These are phyloP conservation scores for Tothia fuscella DNA, from an alignment of 2,329 filamentous ascomycete species.

Conservation along the genomic window DNA sequence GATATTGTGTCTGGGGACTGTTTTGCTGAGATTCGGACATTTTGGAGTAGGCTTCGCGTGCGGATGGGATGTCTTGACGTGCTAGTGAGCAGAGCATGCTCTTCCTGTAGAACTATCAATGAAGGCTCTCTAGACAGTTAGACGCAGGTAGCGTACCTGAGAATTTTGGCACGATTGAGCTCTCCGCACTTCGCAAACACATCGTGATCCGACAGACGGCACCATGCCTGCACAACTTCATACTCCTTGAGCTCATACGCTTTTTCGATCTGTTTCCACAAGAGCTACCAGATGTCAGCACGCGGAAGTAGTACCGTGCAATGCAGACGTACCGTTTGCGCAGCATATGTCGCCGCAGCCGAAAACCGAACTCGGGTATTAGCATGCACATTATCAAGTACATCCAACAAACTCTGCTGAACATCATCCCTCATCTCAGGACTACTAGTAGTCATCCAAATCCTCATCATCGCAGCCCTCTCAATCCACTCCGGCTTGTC, in stretches of 20 bases:
- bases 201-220: conserved; percentile 51
- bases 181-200: conserved; percentile 56
- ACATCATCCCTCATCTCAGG: conserved; percentile 24
- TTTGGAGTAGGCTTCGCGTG: conserved; percentile 41
- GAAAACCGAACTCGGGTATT: conserved; percentile 39
- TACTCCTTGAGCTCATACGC: conserved; percentile 42
- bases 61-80: conserved; percentile 41
- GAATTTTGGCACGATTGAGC: conserved; percentile 54
- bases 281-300: conserved; percentile 39
- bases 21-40: conserved; percentile 48
- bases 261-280: conserved; percentile 70
- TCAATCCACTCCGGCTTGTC: conserved; percentile 52
- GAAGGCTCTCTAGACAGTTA: conserved; percentile 1
- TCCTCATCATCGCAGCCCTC: conserved; percentile 52
- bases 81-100: conserved; percentile 58
- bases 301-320: not conserved
- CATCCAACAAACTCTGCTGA: conserved; percentile 24
- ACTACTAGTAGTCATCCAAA: conserved; percentile 52
- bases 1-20: conserved; percentile 56
- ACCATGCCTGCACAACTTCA: conserved; percentile 55
- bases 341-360: conserved; percentile 51
- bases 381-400: conserved; percentile 36
- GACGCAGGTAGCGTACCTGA: conserved; percentile 38
- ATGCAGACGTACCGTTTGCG: conserved; percentile 52
- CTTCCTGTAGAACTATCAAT: conserved; percentile 42